phyloP scores from a whole-genome alignment of 495 filamentous ascomycete species.

The Penicillium pulvis region DNA sequence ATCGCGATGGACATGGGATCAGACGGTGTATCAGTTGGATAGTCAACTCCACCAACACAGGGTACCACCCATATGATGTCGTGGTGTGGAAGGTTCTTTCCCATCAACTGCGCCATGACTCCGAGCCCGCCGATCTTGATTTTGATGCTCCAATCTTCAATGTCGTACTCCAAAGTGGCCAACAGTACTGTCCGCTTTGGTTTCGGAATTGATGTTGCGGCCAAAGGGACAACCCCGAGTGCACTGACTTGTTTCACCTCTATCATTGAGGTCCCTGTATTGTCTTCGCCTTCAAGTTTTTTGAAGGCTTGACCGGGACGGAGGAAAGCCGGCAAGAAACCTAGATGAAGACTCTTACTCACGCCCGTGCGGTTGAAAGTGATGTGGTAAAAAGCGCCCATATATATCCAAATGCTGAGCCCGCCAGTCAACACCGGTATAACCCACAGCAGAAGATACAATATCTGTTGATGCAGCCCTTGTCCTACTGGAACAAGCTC shows the following conservation, averaged over 20 bases:
- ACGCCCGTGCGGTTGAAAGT: constrained; percentile 71
- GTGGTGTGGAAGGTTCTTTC: constrained; percentile 65
- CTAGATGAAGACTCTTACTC: constrained; percentile 42
- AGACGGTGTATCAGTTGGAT: constrained; percentile 59
- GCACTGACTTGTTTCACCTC: neutral
- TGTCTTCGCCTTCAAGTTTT: constrained; percentile 12
- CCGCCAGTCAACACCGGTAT: constrained; percentile 54
- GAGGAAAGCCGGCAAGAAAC: constrained; percentile 38
- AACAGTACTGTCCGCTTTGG: constrained; percentile 60
- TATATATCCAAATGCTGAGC: constrained; percentile 58
- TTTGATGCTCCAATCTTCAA: constrained; percentile 72
- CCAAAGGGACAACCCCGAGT: constrained; percentile 40
- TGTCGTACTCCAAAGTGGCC: constrained; percentile 74
- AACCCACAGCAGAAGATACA: constrained; percentile 59
- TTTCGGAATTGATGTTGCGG: constrained; percentile 42
- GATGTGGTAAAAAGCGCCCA: constrained; percentile 69
- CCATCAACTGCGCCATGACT: constrained; percentile 72
- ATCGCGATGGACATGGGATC: constrained; percentile 66
- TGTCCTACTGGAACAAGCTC: constrained; percentile 54
- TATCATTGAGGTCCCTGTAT: constrained; percentile 17
- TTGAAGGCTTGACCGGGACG: constrained; percentile 28
- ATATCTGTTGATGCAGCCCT: constrained; percentile 51
- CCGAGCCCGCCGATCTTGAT: constrained; percentile 74
- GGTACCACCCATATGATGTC: constrained; percentile 75
- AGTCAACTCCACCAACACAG: constrained; percentile 67